A percentile compares a stretch with the other conserved stretches of the same genome.
Conservation (phyloP, 179 eudicot genomes). For the Heliamphora pulchella region DNA sequence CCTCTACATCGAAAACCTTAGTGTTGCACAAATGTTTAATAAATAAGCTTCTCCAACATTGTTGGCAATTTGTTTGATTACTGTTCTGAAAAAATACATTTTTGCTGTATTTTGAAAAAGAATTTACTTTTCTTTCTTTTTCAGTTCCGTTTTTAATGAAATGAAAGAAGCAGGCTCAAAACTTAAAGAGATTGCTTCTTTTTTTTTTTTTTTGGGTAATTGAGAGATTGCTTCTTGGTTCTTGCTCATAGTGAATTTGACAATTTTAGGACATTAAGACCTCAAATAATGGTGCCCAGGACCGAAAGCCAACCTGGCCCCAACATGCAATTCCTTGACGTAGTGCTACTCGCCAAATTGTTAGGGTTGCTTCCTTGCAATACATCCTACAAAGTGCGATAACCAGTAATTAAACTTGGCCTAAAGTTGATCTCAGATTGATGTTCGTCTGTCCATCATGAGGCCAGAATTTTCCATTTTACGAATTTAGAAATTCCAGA, state of each 20-base stretch:
- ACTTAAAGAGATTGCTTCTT: neutral
- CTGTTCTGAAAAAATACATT: neutral
- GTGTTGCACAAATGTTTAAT: neutral
- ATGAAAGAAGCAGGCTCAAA: neutral
- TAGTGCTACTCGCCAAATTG: neutral
- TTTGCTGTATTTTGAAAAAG: neutral
- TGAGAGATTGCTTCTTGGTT: neutral
- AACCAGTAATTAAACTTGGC: neutral
- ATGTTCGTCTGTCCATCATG: neutral
- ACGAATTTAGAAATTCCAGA: neutral
- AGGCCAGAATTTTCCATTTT: neutral
- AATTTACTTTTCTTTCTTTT: neutral
- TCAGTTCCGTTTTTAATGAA: no score
- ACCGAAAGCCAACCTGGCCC: neutral
- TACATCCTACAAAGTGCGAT: neutral
- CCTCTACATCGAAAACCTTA: neutral
- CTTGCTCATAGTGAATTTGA: slow-evolving; percentile 1
- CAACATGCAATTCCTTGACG: neutral
- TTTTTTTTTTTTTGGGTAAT: neutral
- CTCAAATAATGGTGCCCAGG: neutral
- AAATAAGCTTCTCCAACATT: neutral
- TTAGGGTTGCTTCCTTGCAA: neutral
- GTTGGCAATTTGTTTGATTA: neutral
- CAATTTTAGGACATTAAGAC: neutral
- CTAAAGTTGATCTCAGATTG: neutral